phyloP scores from a whole-genome alignment of 2,329 filamentous ascomycete species.

The Keithomyces neogunnii region DNA sequence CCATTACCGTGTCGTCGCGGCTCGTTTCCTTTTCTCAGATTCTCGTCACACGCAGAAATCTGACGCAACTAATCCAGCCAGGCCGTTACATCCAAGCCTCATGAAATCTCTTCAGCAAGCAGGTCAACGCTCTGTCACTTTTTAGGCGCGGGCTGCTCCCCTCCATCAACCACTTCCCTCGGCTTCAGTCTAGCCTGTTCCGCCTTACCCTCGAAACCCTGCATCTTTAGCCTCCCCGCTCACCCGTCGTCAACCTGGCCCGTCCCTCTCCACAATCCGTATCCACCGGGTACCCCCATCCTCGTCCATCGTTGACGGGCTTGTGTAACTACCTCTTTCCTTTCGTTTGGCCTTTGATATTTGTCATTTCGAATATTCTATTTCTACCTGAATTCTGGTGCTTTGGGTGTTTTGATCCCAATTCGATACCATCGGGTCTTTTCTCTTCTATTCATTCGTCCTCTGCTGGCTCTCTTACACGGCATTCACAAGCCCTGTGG shows the following conservation, averaged over 20 bases:
- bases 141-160: conserved; percentile 7
- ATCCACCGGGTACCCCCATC: neutral
- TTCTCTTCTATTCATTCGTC: neutral
- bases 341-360: neutral
- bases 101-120: conserved; percentile 3
- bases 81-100: conserved; percentile 1
- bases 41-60: conserved; percentile 3
- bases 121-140: conserved; percentile 7
- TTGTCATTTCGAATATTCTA: neutral
- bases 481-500: neutral
- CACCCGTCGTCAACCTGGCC: neutral
- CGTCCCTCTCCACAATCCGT: neutral
- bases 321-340: neutral
- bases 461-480: neutral
- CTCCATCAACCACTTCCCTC: conserved; percentile 1
- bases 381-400: neutral
- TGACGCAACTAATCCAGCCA: neutral
- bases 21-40: neutral
- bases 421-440: neutral
- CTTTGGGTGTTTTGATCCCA: neutral
- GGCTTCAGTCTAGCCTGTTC: conserved; percentile 1
- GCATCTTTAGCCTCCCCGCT: conserved; percentile 1
- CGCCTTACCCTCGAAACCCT: neutral
- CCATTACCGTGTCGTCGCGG: neutral
- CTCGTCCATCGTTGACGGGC: neutral